Evolutionary conservation across 2,329 filamentous ascomycete genomes (phyloP), one percentile per base, ranked within the genome.

Genomic region (Penicillium sp.): DNA sequence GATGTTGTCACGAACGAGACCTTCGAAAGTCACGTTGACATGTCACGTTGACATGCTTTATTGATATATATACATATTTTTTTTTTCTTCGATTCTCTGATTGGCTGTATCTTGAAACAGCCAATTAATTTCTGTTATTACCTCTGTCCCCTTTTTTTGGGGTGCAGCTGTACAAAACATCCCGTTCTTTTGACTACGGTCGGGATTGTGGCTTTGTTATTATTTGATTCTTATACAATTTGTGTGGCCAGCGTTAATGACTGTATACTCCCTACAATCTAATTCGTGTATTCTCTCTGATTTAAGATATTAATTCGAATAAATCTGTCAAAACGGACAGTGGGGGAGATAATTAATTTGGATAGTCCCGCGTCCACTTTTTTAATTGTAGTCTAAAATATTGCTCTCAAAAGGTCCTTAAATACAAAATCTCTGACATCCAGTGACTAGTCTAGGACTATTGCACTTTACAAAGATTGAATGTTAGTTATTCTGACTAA

Each of bases 101-200:
- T 33, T 38, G 43, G 35, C 27, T 56, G 49, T 53, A 36, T 48
- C 17, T 19, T 53, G 42, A 53, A 57, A 57, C 42, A 17, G 27
- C 49, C 38, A 19, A 25, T 44, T 19, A 25, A 25, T 19, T 27
- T 42, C 7, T 50, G 8, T 52, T 31, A 33, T 35, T 52, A 29
- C 15, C 6, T 17, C 17, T 23, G 39, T 42, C 25, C 39, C 39
- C 23, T 45, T 45, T 44, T 52, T 31, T 4, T 10, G 5, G 29
- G 31, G 41, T 31, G 17, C 48, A 29, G 19, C 29, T 55, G 52
- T 55, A 49, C 44, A 55, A 49, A 55, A 42, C 17, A 23, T 38
- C n/a, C 29, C n/a, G 5, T 29, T 10, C n/a, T 13, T 33, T 17
- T 25, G 17, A 33, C 19, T 35, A 33, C 44, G 44, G 44, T 47